Evolutionary conservation across 2,329 filamentous ascomycete species (phyloP), one percentile per base, ranked within the genome.

Genomic region (Fusarium clavum): DNA sequence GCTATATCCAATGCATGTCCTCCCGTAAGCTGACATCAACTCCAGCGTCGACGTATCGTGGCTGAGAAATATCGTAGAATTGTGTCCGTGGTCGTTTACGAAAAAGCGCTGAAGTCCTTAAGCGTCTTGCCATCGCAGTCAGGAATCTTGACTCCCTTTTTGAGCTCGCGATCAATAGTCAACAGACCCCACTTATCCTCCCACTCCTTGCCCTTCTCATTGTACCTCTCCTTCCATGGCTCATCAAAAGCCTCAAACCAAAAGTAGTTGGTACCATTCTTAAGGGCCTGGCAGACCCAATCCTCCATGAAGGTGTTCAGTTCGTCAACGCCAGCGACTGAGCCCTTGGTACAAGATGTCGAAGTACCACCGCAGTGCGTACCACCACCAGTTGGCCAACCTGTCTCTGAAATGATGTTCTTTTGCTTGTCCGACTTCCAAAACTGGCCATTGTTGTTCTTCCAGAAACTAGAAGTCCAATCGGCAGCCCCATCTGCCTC

Each of bases 191-290:
- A 98, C 79, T 97, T 92, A 78, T 97, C 93, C 83, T 98, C 95
- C 94, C 94, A 98, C 55, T 92, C 86, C 82, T 95, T 85, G 43
- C 85, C 83, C 61, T 81, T 80, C 8, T 83, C 84, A 79, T 98
- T 91, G 82, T 90, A 97, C 20, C 80, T 77, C 58, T 91, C 84
- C 83, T 98, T 98, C 95, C 95, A 98, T 4, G 94, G 94, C 84
- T 98, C 95, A 78, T 98, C 95, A 78, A 98, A 98, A 12, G 94
- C 94, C 77, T 94, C 93, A 79, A 98, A 98, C 95, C 95, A 98
- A 78, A 98, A 98, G 79, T 97, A 98, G 72, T 97, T 90, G 3
- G 94, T 98, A 47, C 91, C 92, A 75, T 97, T 97, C 25, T 83
- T 83, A 68, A 98, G 81, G 13, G 92, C 90, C 54, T 89, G 85